phyloP scores from a whole-genome alignment of 495 filamentous ascomycete species.

The Lineolata rhizophorae region DNA sequence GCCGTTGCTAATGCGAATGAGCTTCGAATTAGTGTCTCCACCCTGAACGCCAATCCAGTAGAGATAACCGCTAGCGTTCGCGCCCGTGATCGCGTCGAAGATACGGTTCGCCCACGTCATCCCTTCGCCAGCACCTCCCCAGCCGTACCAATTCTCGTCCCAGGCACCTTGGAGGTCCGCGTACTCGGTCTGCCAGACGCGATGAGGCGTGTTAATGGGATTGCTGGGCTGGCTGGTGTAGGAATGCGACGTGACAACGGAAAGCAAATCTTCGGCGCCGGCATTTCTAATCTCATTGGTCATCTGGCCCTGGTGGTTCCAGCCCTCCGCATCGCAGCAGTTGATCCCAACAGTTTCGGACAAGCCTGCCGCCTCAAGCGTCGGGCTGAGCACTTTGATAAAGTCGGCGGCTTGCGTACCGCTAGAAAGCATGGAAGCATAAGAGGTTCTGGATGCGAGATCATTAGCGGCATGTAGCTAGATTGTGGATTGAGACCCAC shows the following conservation, averaged over 20 bases:
- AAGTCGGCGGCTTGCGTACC: slow-evolving; percentile 10
- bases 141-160: slow-evolving; percentile 26
- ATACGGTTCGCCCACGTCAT: slow-evolving; percentile 33
- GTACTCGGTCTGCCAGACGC: slow-evolving; percentile 29
- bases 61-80: slow-evolving; percentile 25
- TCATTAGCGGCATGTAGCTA: too few relatives aligned
- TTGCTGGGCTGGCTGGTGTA: background rate
- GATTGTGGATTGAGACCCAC: too few relatives aligned
- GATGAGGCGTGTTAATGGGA: slow-evolving; percentile 6
- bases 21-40: slow-evolving; percentile 4
- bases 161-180: slow-evolving; percentile 25
- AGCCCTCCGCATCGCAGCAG: slow-evolving; percentile 10
- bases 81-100: slow-evolving; percentile 20
- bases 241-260: background rate
- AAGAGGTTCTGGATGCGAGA: too few relatives aligned
- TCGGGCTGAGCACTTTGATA: slow-evolving; percentile 10
- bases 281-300: background rate
- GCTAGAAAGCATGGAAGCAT: slow-evolving; percentile 8
- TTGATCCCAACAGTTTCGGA: slow-evolving; percentile 5
- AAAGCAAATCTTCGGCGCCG: background rate
- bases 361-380: slow-evolving; percentile 4
- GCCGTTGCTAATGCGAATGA: slow-evolving; percentile 18
- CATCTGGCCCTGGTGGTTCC: slow-evolving; percentile 1
- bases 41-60: slow-evolving; percentile 29
- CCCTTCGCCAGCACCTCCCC: slow-evolving; percentile 26